These are phyloP conservation scores for Bisporella sp. DNA, from an alignment of 2,329 filamentous ascomycete genomes.

Conservation along the genomic window DNA sequence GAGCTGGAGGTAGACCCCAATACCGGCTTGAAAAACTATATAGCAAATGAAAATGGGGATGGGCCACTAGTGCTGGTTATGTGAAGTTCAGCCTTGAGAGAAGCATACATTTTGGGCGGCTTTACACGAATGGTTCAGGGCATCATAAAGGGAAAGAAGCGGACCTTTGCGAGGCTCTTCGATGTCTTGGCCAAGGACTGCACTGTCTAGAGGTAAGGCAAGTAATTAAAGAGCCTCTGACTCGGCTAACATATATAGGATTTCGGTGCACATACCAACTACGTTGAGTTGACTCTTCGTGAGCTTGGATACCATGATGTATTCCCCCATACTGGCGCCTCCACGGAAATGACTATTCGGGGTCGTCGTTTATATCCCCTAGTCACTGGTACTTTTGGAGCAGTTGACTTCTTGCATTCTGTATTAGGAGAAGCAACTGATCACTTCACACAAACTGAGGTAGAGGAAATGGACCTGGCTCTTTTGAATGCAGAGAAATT, in stretches of 20 bases:
- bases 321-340: constrained; percentile 66
- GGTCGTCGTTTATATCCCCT: constrained; percentile 67
- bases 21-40: constrained; percentile 99
- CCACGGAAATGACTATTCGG: constrained; percentile 57
- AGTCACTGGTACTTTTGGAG: constrained; percentile 71
- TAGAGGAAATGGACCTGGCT: constrained; percentile 72
- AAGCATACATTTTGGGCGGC: constrained; percentile 69
- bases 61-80: constrained; percentile 86
- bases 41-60: constrained; percentile 83
- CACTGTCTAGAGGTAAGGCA: constrained; percentile 40
- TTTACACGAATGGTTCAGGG: constrained; percentile 61
- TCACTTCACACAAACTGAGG: constrained; percentile 78
- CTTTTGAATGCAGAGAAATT: constrained; percentile 59
- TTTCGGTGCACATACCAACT: constrained; percentile 77
- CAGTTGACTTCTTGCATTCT: constrained; percentile 78
- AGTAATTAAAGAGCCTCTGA: not conserved
- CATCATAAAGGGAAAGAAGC: constrained; percentile 58
- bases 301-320: constrained; percentile 64
- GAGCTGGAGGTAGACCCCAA: constrained; percentile 67
- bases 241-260: constrained; percentile 34
- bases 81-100: constrained; percentile 68
- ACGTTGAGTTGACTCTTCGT: constrained; percentile 68
- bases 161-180: constrained; percentile 72
- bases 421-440: constrained; percentile 68
- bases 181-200: constrained; percentile 51